Conservation (phyloP, 805 yeast species). For the Wickerhamiella parazyma region DNA sequence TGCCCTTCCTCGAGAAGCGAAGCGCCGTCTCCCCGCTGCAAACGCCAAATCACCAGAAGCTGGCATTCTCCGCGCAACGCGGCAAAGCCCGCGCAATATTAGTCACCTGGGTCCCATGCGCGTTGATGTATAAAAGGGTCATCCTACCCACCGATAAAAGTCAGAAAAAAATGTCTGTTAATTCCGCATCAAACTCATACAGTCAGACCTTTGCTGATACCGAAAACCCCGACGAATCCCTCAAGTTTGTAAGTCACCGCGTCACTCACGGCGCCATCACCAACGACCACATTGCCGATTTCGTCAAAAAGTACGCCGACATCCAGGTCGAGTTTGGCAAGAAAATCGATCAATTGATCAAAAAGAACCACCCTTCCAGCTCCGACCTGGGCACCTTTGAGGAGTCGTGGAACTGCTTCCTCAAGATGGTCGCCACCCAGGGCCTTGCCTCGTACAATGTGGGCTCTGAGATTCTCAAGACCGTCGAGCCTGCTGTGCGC, state of each 20-base stretch:
- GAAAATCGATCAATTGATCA: conserved; percentile 28
- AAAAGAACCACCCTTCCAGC: conserved; percentile 1
- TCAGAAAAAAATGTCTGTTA: not conserved
- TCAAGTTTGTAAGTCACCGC: conserved; percentile 28
- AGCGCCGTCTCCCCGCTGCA: too few species aligned
- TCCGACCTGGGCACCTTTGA: conserved; percentile 7
- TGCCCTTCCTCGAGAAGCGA: too few species aligned
- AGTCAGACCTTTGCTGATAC: not conserved
- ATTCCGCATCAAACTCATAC: not conserved
- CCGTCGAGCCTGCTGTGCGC: conserved; percentile 5
- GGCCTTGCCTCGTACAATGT: not conserved
- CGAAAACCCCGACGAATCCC: not conserved
- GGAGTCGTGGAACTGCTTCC: conserved; percentile 2
- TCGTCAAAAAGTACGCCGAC: conserved; percentile 42
- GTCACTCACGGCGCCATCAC: conserved; percentile 39
- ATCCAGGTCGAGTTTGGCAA: conserved; percentile 35
- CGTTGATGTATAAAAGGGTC: not conserved
- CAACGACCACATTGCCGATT: conserved; percentile 47
- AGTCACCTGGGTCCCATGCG: not conserved
- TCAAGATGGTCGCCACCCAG: conserved; percentile 4
- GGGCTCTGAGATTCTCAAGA: not conserved
- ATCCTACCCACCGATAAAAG: not conserved
- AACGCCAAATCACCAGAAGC: not conserved
- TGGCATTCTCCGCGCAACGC: not conserved
- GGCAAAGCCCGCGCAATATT: not conserved